phyloP scores from a whole-genome alignment of 495 filamentous ascomycete species.

The Neohortaea acidophila region DNA sequence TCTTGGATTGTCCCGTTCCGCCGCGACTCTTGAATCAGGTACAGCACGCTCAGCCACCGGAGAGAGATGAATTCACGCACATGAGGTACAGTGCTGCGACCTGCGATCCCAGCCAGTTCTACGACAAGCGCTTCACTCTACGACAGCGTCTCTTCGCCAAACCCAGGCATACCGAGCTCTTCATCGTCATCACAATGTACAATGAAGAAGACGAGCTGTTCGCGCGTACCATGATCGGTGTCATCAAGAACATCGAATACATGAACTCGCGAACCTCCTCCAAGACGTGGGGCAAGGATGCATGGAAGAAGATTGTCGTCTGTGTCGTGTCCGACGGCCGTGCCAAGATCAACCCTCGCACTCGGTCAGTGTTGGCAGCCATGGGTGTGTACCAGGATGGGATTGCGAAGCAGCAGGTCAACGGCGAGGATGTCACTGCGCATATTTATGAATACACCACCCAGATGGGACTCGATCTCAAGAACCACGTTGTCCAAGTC shows the following conservation, averaged over 20 bases:
- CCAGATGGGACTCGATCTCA: slow-evolving; percentile 73
- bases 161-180: slow-evolving; percentile 84
- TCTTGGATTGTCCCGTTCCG: slow-evolving; percentile 92
- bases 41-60: slow-evolving; percentile 59
- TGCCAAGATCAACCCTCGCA: slow-evolving; percentile 92
- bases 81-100: slow-evolving; percentile 97
- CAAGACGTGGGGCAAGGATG: slow-evolving; percentile 96
- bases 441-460: slow-evolving; percentile 99
- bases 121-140: slow-evolving; percentile 74
- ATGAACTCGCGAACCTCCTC: slow-evolving; percentile 84
- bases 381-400: slow-evolving; percentile 97
- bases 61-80: slow-evolving; percentile 95
- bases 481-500: slow-evolving; percentile 72
- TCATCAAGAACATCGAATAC: slow-evolving; percentile 95
- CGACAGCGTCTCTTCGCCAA: slow-evolving; percentile 91
- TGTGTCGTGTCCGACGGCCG: slow-evolving; percentile 96
- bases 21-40: slow-evolving; percentile 74
- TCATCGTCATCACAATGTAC: slow-evolving; percentile 98
- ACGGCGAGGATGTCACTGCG: slow-evolving; percentile 89
- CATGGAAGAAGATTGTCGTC: slow-evolving; percentile 99
- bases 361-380: slow-evolving; percentile 74
- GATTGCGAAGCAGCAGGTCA: slow-evolving; percentile 97
- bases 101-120: slow-evolving; percentile 84
- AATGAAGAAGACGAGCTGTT: slow-evolving; percentile 98
- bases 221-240: slow-evolving; percentile 89